Conservation (phyloP, 2,329 filamentous ascomycete genomes). For the Claviceps maximensis region DNA sequence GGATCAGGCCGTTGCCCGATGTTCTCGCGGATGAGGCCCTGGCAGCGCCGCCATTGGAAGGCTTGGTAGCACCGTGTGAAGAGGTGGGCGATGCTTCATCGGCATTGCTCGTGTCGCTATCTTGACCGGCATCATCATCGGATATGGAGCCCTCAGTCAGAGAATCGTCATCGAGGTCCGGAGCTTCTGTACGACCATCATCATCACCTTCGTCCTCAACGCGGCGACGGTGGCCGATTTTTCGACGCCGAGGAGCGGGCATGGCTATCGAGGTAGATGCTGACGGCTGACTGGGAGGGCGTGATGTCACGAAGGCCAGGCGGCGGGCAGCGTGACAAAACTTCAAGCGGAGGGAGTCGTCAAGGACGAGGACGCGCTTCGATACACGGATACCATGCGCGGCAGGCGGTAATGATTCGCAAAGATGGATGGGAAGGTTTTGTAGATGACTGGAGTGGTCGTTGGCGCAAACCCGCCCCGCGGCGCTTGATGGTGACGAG, state of each 20-base stretch:
- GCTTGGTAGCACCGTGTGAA: slow-evolving; percentile 27
- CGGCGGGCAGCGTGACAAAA: slow-evolving; percentile 12
- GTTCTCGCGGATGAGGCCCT: slow-evolving; percentile 24
- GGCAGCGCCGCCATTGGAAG: slow-evolving; percentile 24
- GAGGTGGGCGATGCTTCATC: slow-evolving; percentile 41
- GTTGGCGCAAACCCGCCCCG: slow-evolving; percentile 11
- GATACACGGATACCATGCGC: slow-evolving; percentile 17
- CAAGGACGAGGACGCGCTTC: slow-evolving; percentile 14
- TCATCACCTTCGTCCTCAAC: slow-evolving; percentile 61
- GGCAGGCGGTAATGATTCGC: slow-evolving; percentile 1
- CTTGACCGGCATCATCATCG: slow-evolving; percentile 46
- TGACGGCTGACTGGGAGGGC: neutral
- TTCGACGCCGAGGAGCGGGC: slow-evolving; percentile 43
- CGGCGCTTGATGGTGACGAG: slow-evolving; percentile 9
- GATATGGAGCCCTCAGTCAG: slow-evolving; percentile 51
- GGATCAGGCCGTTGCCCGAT: slow-evolving; percentile 25
- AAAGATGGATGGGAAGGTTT: slow-evolving; percentile 5
- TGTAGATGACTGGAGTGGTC: neutral
- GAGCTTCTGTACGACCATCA: slow-evolving; percentile 41
- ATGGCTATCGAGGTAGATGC: slow-evolving; percentile 14
- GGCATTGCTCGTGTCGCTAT: slow-evolving; percentile 52
- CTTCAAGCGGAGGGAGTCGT: slow-evolving; percentile 15
- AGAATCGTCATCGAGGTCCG: slow-evolving; percentile 52
- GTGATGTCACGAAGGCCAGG: slow-evolving; percentile 2
- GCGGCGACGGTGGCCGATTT: slow-evolving; percentile 54